phyloP scores from a whole-genome alignment of 768 basidiomycete genomes.

The Candolleomyces eurysporus region DNA sequence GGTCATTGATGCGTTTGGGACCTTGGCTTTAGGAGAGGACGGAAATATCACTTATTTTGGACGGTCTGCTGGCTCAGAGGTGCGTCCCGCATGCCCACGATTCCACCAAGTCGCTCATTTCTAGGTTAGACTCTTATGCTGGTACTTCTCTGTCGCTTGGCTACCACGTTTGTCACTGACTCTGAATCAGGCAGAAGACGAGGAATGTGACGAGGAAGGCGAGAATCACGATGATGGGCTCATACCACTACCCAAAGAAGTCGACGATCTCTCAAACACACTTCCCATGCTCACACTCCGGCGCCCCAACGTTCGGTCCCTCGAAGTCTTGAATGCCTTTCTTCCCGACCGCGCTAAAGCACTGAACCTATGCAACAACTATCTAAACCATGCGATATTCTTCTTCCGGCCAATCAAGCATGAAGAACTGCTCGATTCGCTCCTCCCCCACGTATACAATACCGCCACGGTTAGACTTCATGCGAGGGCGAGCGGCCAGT shows the following conservation, averaged over 20 bases:
- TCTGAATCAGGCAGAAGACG: slow-evolving; percentile 30
- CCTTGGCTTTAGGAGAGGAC: slow-evolving; percentile 57
- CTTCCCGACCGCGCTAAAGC: slow-evolving; percentile 48
- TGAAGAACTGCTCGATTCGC: slow-evolving; percentile 41
- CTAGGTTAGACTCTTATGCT: slow-evolving; percentile 39
- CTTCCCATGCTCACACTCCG: slow-evolving; percentile 39
- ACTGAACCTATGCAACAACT: slow-evolving; percentile 36
- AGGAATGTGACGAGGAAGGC: slow-evolving; percentile 12
- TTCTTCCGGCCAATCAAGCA: slow-evolving; percentile 51
- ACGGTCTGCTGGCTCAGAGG: slow-evolving; percentile 62
- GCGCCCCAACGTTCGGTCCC: slow-evolving; percentile 23
- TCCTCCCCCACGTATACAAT: slow-evolving; percentile 41
- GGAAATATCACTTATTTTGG: slow-evolving; percentile 67
- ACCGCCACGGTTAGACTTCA: slow-evolving; percentile 14
- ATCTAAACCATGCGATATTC: slow-evolving; percentile 43
- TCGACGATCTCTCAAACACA: slow-evolving; percentile 36
- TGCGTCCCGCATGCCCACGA: slow-evolving; percentile 15
- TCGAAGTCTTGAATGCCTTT: slow-evolving; percentile 35
- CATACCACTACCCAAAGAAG: slow-evolving; percentile 23
- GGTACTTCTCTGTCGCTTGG: slow-evolving; percentile 13
- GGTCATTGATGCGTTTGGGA: slow-evolving; percentile 58
- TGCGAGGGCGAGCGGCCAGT: slow-evolving; percentile 12
- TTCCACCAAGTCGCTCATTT: not conserved
- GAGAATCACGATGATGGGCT: not conserved
- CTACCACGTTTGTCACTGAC: slow-evolving; percentile 16